Conservation (phyloP, 371 early-diverging fungal genomes). For the Circinella umbellata region DNA sequence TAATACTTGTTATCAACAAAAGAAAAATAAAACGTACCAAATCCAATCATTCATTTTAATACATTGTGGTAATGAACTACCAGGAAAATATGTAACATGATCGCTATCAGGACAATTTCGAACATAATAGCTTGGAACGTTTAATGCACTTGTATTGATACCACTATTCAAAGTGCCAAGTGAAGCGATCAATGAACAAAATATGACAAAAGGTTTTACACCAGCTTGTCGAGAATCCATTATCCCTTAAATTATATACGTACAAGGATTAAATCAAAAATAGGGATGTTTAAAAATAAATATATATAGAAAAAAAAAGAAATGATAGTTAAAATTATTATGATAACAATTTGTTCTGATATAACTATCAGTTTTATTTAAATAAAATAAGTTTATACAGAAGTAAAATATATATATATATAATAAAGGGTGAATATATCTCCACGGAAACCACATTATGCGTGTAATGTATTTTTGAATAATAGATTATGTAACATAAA, state of each 20-base stretch:
- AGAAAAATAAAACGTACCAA: constrained; percentile 35
- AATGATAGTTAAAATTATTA: not conserved
- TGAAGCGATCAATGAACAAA: constrained; percentile 45
- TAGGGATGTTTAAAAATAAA: not conserved
- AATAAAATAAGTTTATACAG: not conserved
- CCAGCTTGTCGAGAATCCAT: constrained; percentile 39
- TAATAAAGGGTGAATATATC: constrained; percentile 2
- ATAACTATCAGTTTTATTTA: not conserved
- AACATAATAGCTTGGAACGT: constrained; percentile 45
- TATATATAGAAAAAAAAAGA: not conserved
- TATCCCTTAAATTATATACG: not conserved
- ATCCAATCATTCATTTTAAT: constrained; percentile 50
- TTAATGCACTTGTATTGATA: constrained; percentile 47
- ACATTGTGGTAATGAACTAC: constrained; percentile 45
- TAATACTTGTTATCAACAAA: no score
- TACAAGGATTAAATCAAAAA: not conserved
- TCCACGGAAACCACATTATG: not conserved
- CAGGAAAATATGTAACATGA: constrained; percentile 38
- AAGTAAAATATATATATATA: not conserved
- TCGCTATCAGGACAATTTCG: constrained; percentile 43
- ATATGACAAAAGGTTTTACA: constrained; percentile 38
- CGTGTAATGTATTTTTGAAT: no score
- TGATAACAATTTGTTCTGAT: not conserved
- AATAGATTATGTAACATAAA: no score
- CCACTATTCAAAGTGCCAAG: constrained; percentile 52